phyloP scores from a whole-genome alignment of 2,329 filamentous ascomycete genomes.

The Gaeumannomyces tritici region DNA sequence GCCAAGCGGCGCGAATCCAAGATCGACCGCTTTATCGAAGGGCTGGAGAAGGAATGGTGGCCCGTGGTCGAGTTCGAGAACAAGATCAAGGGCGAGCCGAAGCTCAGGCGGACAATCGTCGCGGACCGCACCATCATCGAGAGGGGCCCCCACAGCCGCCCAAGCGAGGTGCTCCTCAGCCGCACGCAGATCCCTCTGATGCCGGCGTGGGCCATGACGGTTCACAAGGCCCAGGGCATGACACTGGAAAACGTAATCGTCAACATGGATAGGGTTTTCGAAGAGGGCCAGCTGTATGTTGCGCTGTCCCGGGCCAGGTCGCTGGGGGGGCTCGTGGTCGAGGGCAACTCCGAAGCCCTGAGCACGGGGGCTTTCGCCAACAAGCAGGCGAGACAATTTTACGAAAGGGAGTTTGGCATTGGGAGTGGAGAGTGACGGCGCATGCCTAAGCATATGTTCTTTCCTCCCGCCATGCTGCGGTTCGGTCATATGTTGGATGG shows the following conservation, averaged over 20 bases:
- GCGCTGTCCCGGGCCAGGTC: slow-evolving; percentile 47
- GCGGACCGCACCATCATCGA: slow-evolving; percentile 39
- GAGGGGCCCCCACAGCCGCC: slow-evolving; percentile 12
- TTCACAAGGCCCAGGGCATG: slow-evolving; percentile 55
- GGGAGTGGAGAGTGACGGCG: neutral
- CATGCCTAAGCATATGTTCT: too few relatives aligned
- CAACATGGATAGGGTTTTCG: slow-evolving; percentile 40
- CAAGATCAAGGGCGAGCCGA: slow-evolving; percentile 21
- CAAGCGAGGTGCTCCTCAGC: slow-evolving; percentile 28
- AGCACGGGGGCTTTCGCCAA: slow-evolving; percentile 9
- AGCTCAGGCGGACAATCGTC: too few relatives aligned
- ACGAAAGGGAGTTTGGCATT: neutral
- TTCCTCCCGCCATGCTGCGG: neutral
- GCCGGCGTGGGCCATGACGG: slow-evolving; percentile 52
- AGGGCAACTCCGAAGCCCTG: slow-evolving; percentile 19
- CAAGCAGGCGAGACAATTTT: neutral
- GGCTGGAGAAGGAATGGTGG: slow-evolving; percentile 26
- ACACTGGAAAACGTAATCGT: slow-evolving; percentile 50
- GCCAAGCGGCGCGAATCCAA: slow-evolving; percentile 20
- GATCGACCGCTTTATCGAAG: slow-evolving; percentile 26
- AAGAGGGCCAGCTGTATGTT: slow-evolving; percentile 52
- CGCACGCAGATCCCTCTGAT: slow-evolving; percentile 53
- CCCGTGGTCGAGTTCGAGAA: slow-evolving; percentile 45
- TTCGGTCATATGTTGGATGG: neutral
- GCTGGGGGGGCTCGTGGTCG: slow-evolving; percentile 35